Conservation (phyloP, 768 basidiomycete genomes). For the Rubroboletus satanas region DNA sequence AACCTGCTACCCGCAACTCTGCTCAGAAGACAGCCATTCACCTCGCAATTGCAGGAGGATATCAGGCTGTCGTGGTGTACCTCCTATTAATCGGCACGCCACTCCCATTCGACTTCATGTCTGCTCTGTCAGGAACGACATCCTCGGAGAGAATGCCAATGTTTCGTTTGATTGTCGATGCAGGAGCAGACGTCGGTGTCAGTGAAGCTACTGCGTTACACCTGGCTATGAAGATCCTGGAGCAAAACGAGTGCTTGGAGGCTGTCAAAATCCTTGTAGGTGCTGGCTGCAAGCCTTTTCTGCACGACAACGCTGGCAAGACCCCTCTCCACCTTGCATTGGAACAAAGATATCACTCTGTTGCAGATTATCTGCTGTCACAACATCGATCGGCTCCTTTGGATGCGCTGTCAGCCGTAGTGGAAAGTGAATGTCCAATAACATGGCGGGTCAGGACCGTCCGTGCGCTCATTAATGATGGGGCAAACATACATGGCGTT, state of each 20-base stretch:
- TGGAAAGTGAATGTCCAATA: not conserved
- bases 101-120: not conserved
- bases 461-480: not conserved
- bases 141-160: not conserved
- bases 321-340: slow-evolving; percentile 2
- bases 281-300: not conserved
- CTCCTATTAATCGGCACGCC: not conserved
- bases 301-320: not conserved
- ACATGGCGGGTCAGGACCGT: not conserved
- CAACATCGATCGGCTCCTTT: not conserved
- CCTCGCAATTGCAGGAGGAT: slow-evolving; percentile 1
- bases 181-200: not conserved
- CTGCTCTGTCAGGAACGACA: not conserved
- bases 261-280: not conserved
- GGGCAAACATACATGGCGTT: not conserved
- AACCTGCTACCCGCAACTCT: not conserved
- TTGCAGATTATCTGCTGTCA: slow-evolving; percentile 1
- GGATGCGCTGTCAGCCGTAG: not conserved
- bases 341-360: not conserved
- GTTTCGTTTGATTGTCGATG: not conserved
- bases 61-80: not conserved
- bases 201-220: not conserved
- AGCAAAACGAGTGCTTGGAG: not conserved
- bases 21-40: not conserved
- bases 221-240: not conserved